Conservation (phyloP, 148 eudicot genomes). For the Pouteria glomerata region DNA sequence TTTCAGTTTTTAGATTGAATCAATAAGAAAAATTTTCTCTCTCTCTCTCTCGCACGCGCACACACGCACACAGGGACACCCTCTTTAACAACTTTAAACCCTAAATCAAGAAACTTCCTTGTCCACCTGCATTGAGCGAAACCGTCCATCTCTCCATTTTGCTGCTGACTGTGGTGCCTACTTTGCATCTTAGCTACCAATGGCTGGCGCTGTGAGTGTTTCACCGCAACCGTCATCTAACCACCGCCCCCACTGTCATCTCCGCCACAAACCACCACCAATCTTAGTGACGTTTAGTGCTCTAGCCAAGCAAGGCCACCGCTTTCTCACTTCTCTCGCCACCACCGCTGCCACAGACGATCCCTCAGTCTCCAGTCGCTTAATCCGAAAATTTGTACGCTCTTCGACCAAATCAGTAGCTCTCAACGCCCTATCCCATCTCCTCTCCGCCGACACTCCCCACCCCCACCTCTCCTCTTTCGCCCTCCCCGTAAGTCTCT, state of each 20-base stretch:
- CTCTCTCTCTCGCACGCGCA: too few relatives aligned
- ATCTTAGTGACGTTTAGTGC: conserved; percentile 14
- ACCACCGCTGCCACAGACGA: conserved; percentile 25
- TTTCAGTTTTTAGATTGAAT: too few relatives aligned
- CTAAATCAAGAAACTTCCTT: too few relatives aligned
- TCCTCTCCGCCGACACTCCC: conserved; percentile 47
- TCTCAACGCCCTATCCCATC: conserved; percentile 57
- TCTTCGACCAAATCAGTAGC: conserved; percentile 64
- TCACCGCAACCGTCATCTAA: conserved; percentile 10
- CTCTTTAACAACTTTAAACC: too few relatives aligned
- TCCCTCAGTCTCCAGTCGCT: conserved; percentile 26
- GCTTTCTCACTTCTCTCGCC: conserved; percentile 50
- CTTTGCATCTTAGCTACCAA: not conserved
- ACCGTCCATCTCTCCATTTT: too few relatives aligned
- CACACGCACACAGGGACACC: too few relatives aligned
- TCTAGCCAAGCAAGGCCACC: conserved; percentile 57
- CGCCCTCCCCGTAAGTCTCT: conserved; percentile 50
- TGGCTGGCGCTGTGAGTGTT: not conserved
- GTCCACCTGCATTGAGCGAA: too few relatives aligned
- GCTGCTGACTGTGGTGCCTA: too few relatives aligned
- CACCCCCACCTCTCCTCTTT: conserved; percentile 45
- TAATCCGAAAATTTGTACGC: conserved; percentile 53
- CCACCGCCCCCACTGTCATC: not conserved
- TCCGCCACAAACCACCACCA: not conserved
- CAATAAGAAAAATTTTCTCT: too few relatives aligned